Evolutionary conservation across 192 early-diverging fungal species (phyloP), one percentile per base, ranked within the genome.

Genomic region (Entomortierella chlamydospora): DNA sequence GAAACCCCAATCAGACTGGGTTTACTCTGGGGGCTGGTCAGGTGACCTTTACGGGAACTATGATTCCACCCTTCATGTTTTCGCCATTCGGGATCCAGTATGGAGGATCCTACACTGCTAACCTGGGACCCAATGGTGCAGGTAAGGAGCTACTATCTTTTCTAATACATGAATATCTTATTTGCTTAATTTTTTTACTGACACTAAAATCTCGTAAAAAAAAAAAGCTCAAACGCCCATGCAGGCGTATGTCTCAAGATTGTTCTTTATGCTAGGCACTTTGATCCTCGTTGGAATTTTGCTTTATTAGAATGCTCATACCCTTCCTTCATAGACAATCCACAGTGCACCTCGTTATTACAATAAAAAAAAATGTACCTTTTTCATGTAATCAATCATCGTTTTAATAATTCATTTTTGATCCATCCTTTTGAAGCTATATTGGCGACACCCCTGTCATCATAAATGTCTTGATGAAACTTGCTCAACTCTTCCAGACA

Each of bases 221-320:
- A 50, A 50, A 50, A 17, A 50, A 84, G 69, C 56, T 0, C 71
- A 80, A 83, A 72, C 72, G 64, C 79, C 25, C 73, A 84, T 64
- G 77, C 78, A 94, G 57, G 91, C 94, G 10, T 95, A 96, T 72
- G 72, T 93, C 23, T 95, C 93, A 28, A 83, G 94, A 15, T 72
- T 95, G 58, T 92, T 95, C 57, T 86, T 97, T 80, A 95, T 95
- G 91, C 64, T 95, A 57, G 88, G 92, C 0, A 87, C 89, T 7
- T 86, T 96, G 71, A 78, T 93, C n/a, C 78, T 95, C 33, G 86
- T 95, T 55, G 89, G 88, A 57, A 92, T 96, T 51, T 33, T 96
- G 43, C 85, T 94, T 25, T 92, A 91, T 72, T 95, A 77, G 79
- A 43, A 43, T 4, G 7, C 25, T 28, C 11, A 54, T 54, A 26